Evolutionary conservation across 306 rosid species (phyloP).

Genomic region (Casuarina equisetifolia): DNA sequence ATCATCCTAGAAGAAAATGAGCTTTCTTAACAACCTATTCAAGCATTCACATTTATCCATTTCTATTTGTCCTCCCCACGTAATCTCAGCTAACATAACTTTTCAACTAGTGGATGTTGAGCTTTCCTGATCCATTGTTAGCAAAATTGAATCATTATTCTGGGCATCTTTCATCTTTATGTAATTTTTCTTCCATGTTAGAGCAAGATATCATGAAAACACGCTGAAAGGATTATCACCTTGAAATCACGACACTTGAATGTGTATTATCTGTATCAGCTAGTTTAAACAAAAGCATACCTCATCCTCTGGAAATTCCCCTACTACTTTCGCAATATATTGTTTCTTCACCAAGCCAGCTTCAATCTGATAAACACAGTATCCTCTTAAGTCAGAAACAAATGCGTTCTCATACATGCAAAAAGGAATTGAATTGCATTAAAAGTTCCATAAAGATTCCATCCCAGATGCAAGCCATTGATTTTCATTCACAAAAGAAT

Average conservation of each 20-base stretch:
- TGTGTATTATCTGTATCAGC: slow-evolving; percentile 23
- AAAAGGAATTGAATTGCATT: neutral
- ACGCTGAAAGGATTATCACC: too few relatives aligned
- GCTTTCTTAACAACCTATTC: too few relatives aligned
- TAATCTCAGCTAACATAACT: too few relatives aligned
- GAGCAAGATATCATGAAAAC: too few relatives aligned
- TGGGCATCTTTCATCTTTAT: too few relatives aligned
- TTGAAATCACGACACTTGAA: neutral
- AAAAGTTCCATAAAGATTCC: neutral
- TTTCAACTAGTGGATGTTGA: too few relatives aligned
- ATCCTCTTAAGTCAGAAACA: neutral
- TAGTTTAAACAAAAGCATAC: slow-evolving; percentile 42
- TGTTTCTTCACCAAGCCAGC: slow-evolving; percentile 78
- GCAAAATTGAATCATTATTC: too few relatives aligned
- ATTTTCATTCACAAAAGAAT: neutral
- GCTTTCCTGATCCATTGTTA: too few relatives aligned
- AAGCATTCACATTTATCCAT: too few relatives aligned
- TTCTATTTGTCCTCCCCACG: too few relatives aligned
- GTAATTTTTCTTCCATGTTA: too few relatives aligned
- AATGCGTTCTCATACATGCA: neutral
- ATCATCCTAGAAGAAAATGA: too few relatives aligned
- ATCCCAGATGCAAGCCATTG: neutral
- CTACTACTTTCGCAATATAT: slow-evolving; percentile 75
- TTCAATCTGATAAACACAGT: slow-evolving; percentile 58
- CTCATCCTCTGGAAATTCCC: slow-evolving; percentile 70